Base-by-base conservation (phyloP, 371 early-diverging fungal species). In the Rhizopus delemar region DNA sequence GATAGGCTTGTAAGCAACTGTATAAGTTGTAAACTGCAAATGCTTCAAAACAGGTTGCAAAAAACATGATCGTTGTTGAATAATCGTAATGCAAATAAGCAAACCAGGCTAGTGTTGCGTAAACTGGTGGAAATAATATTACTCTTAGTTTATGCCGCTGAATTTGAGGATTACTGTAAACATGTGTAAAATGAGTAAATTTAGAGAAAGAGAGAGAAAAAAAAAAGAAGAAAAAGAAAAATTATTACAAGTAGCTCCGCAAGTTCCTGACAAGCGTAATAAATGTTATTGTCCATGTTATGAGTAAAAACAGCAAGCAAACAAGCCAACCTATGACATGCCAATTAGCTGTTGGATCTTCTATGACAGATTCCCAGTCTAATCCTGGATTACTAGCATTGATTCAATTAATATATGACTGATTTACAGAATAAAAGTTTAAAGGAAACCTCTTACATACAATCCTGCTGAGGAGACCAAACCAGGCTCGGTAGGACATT, bases 21-120 rank as follows among this genome's bases (percentile, higher is more conserved):
- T 65, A 80, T 1, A 80, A 46, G 35, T 80, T 80, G 35, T 62
- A 80, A 9, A 80, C 78, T 13, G 80, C 80, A 66, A 80, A 77
- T 3, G 77, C 64, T 64, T 77, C 80, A 56, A 80, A 75, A 11
- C 77, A 49, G 7, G 66, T 65, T 5, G 80, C 80, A 51, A 77
- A 80, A 35, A 80, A 77, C 71, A 73, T 75, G 57, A 80, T 80
- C 6, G 74, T 73, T 2, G 80, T 80, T 4, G 72, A 56, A 57
- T 76, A 76, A 38, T 76, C 74, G 46, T 69, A 79, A 29, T 69
- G 65, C 33, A 79, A 52, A 60, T 79, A 79, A 3, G 74, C 64
- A 31, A 79, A 54, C 80, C 80, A 80, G 11, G 77, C 63, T 39
- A 77, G 46, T 8, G 74, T 71, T 8, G 74, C 62, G 52, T 73